Evolutionary conservation across 2,329 filamentous ascomycete genomes (phyloP).

Genomic region (Podosphaera leucotricha): DNA sequence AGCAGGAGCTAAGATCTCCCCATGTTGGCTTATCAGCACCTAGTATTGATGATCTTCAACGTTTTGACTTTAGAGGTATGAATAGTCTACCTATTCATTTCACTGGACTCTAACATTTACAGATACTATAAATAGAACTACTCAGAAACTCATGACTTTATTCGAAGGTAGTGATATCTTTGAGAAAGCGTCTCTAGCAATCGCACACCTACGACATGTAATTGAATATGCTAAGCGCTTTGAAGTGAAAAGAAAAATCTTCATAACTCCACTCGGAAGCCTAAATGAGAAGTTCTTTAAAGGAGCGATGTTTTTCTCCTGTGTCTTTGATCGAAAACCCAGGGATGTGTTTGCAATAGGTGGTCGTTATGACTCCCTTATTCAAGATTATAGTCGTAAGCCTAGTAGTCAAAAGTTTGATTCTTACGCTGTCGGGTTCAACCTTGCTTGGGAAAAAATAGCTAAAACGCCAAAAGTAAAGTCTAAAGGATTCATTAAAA

Average conservation of each 20-base stretch:
- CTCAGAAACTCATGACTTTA: slow-evolving; percentile 32
- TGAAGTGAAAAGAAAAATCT: slow-evolving; percentile 53
- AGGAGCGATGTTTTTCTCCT: slow-evolving; percentile 73
- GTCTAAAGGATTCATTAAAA: slow-evolving; percentile 41
- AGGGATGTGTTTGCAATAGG: slow-evolving; percentile 80
- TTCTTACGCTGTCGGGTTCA: slow-evolving; percentile 76
- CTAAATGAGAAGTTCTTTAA: slow-evolving; percentile 81
- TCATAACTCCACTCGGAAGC: slow-evolving; percentile 64
- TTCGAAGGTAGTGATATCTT: slow-evolving; percentile 42
- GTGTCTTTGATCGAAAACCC: slow-evolving; percentile 63
- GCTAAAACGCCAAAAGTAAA: slow-evolving; percentile 23
- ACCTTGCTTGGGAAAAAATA: slow-evolving; percentile 67
- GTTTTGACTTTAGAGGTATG: slow-evolving; percentile 71
- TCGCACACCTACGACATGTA: slow-evolving; percentile 61
- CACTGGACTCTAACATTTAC: slow-evolving; percentile 3
- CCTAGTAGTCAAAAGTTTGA: slow-evolving; percentile 36
- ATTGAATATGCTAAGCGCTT: slow-evolving; percentile 55
- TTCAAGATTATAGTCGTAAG: slow-evolving; percentile 59
- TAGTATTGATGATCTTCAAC: slow-evolving; percentile 68
- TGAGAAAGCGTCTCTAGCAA: slow-evolving; percentile 49
- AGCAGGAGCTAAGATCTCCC: slow-evolving; percentile 59
- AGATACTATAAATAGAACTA: slow-evolving; percentile 33
- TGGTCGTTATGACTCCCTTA: slow-evolving; percentile 75
- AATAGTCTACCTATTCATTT: background rate
- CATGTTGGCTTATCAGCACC: slow-evolving; percentile 66